phyloP scores from a whole-genome alignment of 2,329 filamentous ascomycete genomes.

The Orbilia quercus region DNA sequence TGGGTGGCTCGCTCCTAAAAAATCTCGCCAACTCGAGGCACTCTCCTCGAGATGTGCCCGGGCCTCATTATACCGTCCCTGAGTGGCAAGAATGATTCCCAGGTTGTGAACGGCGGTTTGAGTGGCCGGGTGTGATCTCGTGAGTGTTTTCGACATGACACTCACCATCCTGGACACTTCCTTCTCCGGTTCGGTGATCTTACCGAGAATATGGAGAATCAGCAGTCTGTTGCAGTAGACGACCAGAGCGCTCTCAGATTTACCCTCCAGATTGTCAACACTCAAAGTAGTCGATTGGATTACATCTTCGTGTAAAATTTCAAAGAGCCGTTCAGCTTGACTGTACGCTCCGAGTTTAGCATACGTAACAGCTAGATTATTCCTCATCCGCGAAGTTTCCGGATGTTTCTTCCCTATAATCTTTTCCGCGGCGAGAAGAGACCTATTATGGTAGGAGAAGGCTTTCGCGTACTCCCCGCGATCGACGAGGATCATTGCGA shows the following conservation, averaged over 20 bases:
- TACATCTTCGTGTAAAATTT: neutral
- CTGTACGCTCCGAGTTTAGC: neutral
- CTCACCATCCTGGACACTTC: neutral
- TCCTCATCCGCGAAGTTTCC: neutral
- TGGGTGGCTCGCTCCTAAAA: neutral
- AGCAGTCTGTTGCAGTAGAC: neutral
- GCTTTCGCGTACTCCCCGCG: neutral
- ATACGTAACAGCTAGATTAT: neutral
- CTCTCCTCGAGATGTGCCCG: neutral
- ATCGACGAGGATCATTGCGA: neutral
- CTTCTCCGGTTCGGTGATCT: neutral
- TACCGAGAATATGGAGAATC: neutral
- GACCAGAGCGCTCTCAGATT: neutral
- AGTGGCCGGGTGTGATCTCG: conserved; percentile 1
- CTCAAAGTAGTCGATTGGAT: neutral
- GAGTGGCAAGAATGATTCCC: neutral
- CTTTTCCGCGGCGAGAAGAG: neutral
- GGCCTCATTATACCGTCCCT: neutral
- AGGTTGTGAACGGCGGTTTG: neutral
- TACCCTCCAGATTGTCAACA: neutral
- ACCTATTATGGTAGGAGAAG: neutral
- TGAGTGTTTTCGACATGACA: neutral
- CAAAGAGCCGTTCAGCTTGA: neutral
- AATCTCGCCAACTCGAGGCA: neutral
- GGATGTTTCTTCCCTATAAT: neutral